A percentile compares a stretch with the other conserved stretches of the same genome.
These are phyloP conservation scores for Annulohypoxylon nitens DNA, from an alignment of 495 filamentous ascomycete genomes.

Conservation along the genomic window DNA sequence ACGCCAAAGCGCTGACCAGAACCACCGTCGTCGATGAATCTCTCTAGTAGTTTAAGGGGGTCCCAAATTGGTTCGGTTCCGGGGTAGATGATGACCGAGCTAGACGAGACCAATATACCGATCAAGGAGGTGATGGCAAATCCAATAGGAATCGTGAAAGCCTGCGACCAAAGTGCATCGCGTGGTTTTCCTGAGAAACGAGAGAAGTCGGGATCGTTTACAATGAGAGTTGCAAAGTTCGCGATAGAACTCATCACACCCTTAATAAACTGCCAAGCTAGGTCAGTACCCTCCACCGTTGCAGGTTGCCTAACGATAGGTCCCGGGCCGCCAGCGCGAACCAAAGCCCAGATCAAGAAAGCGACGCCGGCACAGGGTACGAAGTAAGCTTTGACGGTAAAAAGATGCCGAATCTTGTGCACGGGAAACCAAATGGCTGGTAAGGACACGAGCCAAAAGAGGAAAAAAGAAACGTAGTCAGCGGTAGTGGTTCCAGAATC, in stretches of 20 bases:
- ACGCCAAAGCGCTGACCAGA: conserved; percentile 86
- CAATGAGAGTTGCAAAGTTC: conserved; percentile 90
- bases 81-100: conserved; percentile 79
- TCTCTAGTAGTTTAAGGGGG: conserved; percentile 79
- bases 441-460: conserved; percentile 85
- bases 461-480: conserved; percentile 82
- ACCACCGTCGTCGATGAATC: conserved; percentile 80
- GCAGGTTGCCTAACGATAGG: conserved; percentile 83
- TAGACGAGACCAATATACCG: conserved; percentile 92
- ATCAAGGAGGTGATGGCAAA: conserved; percentile 94
- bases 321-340: conserved; percentile 84
- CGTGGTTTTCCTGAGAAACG: conserved; percentile 85
- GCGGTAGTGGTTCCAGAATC: conserved; percentile 79
- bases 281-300: conserved; percentile 72
- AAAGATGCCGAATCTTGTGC: conserved; percentile 83
- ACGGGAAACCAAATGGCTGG: conserved; percentile 89
- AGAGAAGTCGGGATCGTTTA: conserved; percentile 90
- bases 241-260: conserved; percentile 91
- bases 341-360: conserved; percentile 92
- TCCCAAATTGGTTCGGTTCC: conserved; percentile 84
- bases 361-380: conserved; percentile 86
- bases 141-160: conserved; percentile 86
- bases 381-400: conserved; percentile 90
- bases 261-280: conserved; percentile 86
- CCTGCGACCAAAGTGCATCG: conserved; percentile 90